These are phyloP conservation scores for Cordyceps cicadae DNA, from an alignment of 2,329 filamentous ascomycete species.

Conservation along the genomic window DNA sequence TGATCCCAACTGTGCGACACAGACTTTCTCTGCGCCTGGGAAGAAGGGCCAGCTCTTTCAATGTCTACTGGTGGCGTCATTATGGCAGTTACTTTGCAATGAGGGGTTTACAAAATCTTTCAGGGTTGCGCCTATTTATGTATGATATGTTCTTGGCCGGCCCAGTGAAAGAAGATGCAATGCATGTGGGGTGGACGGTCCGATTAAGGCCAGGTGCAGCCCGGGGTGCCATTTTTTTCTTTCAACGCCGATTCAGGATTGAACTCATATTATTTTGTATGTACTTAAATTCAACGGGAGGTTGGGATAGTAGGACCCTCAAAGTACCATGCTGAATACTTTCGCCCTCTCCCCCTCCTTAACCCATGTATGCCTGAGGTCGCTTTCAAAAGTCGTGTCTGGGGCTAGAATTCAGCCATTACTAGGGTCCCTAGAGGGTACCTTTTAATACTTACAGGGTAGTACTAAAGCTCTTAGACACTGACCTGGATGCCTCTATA, in stretches of 20 bases:
- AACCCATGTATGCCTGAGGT: too few species aligned
- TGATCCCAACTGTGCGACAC: slow-evolving; percentile 52
- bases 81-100: slow-evolving; percentile 10
- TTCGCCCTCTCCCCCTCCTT: too few species aligned
- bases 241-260: not conserved
- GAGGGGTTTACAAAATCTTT: not conserved
- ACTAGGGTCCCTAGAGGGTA: too few species aligned
- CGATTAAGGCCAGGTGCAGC: slow-evolving; percentile 2
- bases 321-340: not conserved
- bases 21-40: slow-evolving; percentile 24
- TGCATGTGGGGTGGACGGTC: slow-evolving; percentile 7
- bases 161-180: slow-evolving; percentile 9
- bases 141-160: slow-evolving; percentile 1
- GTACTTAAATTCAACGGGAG: too few species aligned
- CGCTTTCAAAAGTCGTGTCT: too few species aligned
- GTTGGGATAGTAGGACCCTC: too few species aligned
- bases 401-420: too few species aligned
- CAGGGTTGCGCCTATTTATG: slow-evolving; percentile 8
- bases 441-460: too few species aligned
- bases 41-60: slow-evolving; percentile 23
- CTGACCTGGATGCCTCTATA: too few species aligned
- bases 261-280: too few species aligned
- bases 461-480: too few species aligned
- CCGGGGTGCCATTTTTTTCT: not conserved
- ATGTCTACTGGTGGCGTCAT: slow-evolving; percentile 46